Evolutionary conservation across 495 filamentous ascomycete species (phyloP), one percentile per base, ranked within the genome.

Genomic region (Tetracladium setigerum): DNA sequence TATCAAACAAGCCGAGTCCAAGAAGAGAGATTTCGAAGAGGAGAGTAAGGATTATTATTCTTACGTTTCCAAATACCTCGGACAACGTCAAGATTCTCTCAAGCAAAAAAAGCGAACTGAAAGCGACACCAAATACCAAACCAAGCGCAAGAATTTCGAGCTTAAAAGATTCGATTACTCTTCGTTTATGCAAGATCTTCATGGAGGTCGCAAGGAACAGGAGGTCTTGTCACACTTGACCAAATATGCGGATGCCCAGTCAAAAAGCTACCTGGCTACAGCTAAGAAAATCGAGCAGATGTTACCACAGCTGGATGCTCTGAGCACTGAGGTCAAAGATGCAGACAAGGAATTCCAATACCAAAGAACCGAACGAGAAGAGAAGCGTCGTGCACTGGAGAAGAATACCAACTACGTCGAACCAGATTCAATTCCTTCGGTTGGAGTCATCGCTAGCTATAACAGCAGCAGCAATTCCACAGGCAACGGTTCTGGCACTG

Each of bases 141-240:
- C 76, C 2, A 96, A 95, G 61, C 81, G 91, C 42, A 83, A 84
- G 32, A 95, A 87, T 50, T 99, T 96, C 55, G 92, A 99, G 66
- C 70, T 99, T 33, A 96, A 89, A 67, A 83, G 94, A 9, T 99
- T 99, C 50, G 92, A 99, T 66, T 99, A 99, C 64, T 96, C 89
- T 14, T 95, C 89, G 10, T 99, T 97, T 62, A 95, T 99, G 89
- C 90, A 96, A 50, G 92, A 99, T 69, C 73, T 99, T 10, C 92
- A 96, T 56, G 92, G 92, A 18, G 92, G 92, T 24, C 86, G 92
- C 49, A 97, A 97, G 59, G 94, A 99, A 54, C 92, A 97, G 61
- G 92, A 97, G 61, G 85, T 99, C 16, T 70, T 99, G 17, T 97
- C 94, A 12, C 89, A 95, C 62, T 71, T 99, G 34, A 97, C 92